Evolutionary conservation across 306 rosid genomes (phyloP).

Genomic region (Acacia confusa): DNA sequence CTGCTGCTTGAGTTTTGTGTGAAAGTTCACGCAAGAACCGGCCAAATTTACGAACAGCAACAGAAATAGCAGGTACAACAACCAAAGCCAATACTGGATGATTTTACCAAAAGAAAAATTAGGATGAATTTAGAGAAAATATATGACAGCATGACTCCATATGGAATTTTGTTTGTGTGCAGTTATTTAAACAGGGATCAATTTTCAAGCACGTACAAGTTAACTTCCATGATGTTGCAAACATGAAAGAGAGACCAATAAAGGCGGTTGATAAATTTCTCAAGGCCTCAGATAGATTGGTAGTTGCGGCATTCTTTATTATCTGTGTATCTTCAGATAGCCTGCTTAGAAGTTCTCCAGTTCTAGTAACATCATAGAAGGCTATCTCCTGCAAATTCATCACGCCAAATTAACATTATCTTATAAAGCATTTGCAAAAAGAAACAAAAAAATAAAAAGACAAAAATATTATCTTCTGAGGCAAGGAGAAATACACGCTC

Average conservation of each 20-base stretch:
- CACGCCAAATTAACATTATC: conserved; percentile 20
- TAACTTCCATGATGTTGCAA: conserved; percentile 75
- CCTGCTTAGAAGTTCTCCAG: conserved; percentile 87
- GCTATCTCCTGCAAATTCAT: conserved; percentile 72
- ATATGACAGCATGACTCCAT: not conserved
- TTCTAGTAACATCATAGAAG: conserved; percentile 77
- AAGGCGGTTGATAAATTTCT: conserved; percentile 64
- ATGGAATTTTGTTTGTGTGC: not conserved
- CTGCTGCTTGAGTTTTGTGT: conserved; percentile 84
- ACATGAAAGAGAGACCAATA: conserved; percentile 77
- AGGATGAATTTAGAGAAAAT: conserved; percentile 25
- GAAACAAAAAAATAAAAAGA: not conserved
- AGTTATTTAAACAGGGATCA: conserved; percentile 17
- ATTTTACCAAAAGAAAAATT: conserved; percentile 8
- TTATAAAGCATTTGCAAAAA: not conserved
- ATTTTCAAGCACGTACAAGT: conserved; percentile 57
- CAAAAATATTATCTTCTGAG: not conserved
- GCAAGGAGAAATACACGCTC: conserved; percentile 5
- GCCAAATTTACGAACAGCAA: conserved; percentile 76
- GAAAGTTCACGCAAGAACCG: conserved; percentile 83
- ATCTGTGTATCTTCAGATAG: conserved; percentile 86
- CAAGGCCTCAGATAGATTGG: conserved; percentile 85
- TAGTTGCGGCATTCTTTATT: conserved; percentile 84
- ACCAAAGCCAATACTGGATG: conserved; percentile 67
- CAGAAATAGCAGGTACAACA: conserved; percentile 74